Conservation (phyloP, 257 asterid genomes). For the Rhazya stricta region DNA sequence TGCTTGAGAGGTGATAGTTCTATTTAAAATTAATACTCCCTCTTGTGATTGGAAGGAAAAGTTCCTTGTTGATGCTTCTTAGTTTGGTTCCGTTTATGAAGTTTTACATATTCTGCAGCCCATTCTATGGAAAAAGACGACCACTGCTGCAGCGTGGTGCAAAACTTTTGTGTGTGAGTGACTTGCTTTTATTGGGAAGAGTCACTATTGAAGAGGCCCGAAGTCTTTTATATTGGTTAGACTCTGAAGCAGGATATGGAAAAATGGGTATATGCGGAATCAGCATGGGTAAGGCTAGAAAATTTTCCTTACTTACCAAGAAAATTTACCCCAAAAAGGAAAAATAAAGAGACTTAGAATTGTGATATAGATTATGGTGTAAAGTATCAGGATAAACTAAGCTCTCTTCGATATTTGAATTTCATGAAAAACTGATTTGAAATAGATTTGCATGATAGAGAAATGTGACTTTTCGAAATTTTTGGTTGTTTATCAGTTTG, state of each 20-base stretch:
- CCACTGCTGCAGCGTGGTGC: conserved; percentile 87
- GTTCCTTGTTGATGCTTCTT: conserved; percentile 6
- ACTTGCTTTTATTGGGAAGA: conserved; percentile 83
- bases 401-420: not conserved
- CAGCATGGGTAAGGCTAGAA: conserved; percentile 74
- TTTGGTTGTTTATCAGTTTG: not conserved
- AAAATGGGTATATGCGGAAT: conserved; percentile 96
- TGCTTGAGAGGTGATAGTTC: conserved; percentile 73
- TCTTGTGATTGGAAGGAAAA: not conserved
- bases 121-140: conserved; percentile 91
- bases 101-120: conserved; percentile 48
- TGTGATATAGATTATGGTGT: not conserved
- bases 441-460: not conserved
- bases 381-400: not conserved
- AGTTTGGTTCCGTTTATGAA: conserved; percentile 14
- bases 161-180: conserved; percentile 92
- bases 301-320: not conserved
- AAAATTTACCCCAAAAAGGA: not conserved
- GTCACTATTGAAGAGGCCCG: conserved; percentile 93
- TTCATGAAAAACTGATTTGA: not conserved
- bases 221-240: conserved; percentile 85
- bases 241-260: conserved; percentile 78
- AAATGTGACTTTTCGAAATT: not conserved
- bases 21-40: not conserved
- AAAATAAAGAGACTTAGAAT: not conserved